These are phyloP conservation scores for Blastocystis sp. DNA, from an alignment of 352 stramenopile species.

Conservation along the genomic window DNA sequence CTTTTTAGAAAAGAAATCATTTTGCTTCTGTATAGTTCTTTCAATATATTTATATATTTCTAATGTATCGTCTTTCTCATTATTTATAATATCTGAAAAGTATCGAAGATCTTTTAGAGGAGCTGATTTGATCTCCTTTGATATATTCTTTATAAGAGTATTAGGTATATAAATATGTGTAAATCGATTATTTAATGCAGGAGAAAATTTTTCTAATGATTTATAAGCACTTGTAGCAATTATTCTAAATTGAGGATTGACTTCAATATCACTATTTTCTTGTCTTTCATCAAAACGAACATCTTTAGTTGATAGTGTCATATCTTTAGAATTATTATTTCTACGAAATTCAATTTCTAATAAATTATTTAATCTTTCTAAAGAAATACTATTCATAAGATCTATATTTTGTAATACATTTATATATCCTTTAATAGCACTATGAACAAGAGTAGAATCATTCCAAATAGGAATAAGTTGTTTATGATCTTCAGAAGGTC, in stretches of 20 bases:
- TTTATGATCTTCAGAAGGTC: neutral
- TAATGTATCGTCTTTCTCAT: too few species aligned
- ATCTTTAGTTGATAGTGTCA: too few species aligned
- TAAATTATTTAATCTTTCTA: slow-evolving; percentile 5
- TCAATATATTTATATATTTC: too few species aligned
- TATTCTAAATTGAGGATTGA: neutral
- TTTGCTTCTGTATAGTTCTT: too few species aligned
- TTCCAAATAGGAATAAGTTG: neutral
- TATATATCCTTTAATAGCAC: neutral
- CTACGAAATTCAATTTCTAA: neutral
- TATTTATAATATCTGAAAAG: slow-evolving; percentile 20
- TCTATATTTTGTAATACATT: slow-evolving; percentile 18
- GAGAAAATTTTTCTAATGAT: slow-evolving; percentile 1
- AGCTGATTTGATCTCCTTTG: too few species aligned
- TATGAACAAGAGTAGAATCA: slow-evolving; percentile 1
- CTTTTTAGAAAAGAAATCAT: too few species aligned
- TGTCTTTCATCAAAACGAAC: slow-evolving; percentile 4
- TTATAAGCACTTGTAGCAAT: slow-evolving; percentile 24
- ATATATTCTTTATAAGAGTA: too few species aligned
- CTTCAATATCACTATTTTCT: neutral
- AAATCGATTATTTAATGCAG: slow-evolving; percentile 18
- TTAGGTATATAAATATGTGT: too few species aligned
- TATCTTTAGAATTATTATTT: neutral
- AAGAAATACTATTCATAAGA: neutral
- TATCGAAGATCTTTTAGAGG: too few species aligned